These are phyloP conservation scores for Sarocladiaceae sp. DNA, from an alignment of 2,329 filamentous ascomycete species.

Conservation along the genomic window DNA sequence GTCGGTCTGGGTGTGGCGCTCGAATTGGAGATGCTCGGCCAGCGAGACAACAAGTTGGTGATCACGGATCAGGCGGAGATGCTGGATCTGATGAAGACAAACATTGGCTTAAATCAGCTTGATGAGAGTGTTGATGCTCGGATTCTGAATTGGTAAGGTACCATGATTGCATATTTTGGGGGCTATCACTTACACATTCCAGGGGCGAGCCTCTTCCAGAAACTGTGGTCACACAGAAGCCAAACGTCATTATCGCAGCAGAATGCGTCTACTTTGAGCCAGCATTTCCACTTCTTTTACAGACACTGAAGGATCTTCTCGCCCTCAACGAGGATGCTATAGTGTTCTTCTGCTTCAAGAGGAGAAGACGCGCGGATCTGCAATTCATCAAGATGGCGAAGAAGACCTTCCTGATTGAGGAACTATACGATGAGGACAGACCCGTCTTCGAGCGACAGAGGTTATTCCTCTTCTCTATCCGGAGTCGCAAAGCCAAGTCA, in stretches of 20 bases:
- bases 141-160: conserved; percentile 71
- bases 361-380: conserved; percentile 75
- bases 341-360: conserved; percentile 90
- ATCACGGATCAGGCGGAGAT: conserved; percentile 88
- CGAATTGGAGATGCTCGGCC: conserved; percentile 50
- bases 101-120: conserved; percentile 77
- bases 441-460: conserved; percentile 52
- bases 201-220: conserved; percentile 59
- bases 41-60: conserved; percentile 54
- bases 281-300: conserved; percentile 80
- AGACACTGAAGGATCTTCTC: conserved; percentile 72
- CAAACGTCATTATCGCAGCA: conserved; percentile 84
- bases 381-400: conserved; percentile 69
- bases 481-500: conserved; percentile 21
- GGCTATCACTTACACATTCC: not conserved
- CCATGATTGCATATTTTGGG: not conserved
- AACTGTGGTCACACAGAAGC: conserved; percentile 50
- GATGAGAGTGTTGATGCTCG: conserved; percentile 57
- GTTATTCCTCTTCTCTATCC: conserved; percentile 59
- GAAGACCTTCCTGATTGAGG: conserved; percentile 61
- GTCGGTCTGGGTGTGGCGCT: conserved; percentile 64
- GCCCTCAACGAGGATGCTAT: conserved; percentile 62
- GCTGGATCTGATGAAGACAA: conserved; percentile 79
- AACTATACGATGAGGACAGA: conserved; percentile 58
- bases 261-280: conserved; percentile 98